These are phyloP conservation scores for Huntiella abstrusa DNA, from an alignment of 2,329 filamentous ascomycete genomes.

Conservation along the genomic window DNA sequence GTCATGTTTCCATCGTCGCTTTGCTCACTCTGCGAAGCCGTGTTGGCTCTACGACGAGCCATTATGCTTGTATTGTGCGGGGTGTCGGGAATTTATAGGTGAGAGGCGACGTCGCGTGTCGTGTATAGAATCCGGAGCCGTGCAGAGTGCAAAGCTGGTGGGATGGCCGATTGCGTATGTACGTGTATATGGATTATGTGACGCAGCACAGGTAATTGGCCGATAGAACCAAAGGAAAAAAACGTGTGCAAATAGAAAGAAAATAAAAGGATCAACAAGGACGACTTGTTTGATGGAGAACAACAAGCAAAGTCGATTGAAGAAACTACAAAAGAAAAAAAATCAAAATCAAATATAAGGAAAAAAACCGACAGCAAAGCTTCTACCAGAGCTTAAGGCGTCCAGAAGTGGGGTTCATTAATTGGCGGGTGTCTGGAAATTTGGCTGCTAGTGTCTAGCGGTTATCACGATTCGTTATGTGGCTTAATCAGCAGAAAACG, in stretches of 20 bases:
- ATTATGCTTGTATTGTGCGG: neutral
- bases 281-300: too few species aligned
- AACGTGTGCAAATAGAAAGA: neutral
- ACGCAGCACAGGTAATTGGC: neutral
- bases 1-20: slow-evolving; percentile 32
- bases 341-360: neutral
- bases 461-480: too few species aligned
- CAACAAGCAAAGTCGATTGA: too few species aligned
- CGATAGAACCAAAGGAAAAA: neutral
- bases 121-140: neutral
- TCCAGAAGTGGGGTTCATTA: too few species aligned
- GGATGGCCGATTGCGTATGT: too few species aligned
- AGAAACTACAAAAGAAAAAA: neutral
- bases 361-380: neutral
- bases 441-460: too few species aligned
- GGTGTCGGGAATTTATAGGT: neutral
- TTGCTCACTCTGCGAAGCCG: slow-evolving; percentile 48
- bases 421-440: too few species aligned
- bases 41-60: slow-evolving; percentile 31
- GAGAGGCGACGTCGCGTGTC: neutral
- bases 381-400: too few species aligned
- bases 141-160: too few species aligned
- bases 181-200: too few species aligned
- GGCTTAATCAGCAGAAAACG: too few species aligned
- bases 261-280: neutral